phyloP scores from a whole-genome alignment of 306 rosid species.

The Cucurbita moschata region DNA sequence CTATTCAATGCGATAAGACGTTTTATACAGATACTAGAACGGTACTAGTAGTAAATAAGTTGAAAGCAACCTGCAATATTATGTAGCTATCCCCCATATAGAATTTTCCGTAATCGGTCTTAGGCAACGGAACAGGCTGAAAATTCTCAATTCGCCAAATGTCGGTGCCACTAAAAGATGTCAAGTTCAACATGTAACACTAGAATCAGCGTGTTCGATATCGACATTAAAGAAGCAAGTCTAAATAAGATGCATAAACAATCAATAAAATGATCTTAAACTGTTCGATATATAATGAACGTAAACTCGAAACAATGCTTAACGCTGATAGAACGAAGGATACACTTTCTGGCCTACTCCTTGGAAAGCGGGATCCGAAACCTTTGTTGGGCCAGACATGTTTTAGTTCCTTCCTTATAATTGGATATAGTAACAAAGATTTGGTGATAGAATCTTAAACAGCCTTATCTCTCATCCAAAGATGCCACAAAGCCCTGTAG shows the following conservation, averaged over 20 bases:
- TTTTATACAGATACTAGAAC: background rate
- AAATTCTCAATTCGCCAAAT: slow-evolving; percentile 17
- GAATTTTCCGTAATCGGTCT: slow-evolving; percentile 5
- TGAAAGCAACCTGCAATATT: slow-evolving; percentile 8
- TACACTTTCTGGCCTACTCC: slow-evolving; percentile 94
- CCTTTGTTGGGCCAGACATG: slow-evolving; percentile 58
- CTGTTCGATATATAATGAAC: background rate
- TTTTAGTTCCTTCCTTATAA: background rate
- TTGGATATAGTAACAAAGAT: background rate
- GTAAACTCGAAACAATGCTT: background rate
- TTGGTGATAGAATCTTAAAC: background rate
- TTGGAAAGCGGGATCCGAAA: slow-evolving; percentile 90
- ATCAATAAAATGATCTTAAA: background rate
- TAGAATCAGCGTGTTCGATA: slow-evolving; percentile 4
- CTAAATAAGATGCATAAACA: background rate
- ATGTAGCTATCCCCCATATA: slow-evolving; percentile 14
- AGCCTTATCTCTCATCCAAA: background rate
- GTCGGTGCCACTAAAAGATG: slow-evolving; percentile 6
- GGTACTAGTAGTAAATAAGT: background rate
- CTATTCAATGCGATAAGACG: background rate
- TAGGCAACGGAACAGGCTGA: slow-evolving; percentile 13
- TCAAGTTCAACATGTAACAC: slow-evolving; percentile 21
- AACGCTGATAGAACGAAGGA: slow-evolving; percentile 31
- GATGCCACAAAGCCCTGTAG: background rate
- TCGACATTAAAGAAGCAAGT: slow-evolving; percentile 12